Evolutionary conservation across 148 eudicot genomes (phyloP), one percentile per base, ranked within the genome.

Genomic region (Vaccinium myrtillus): DNA sequence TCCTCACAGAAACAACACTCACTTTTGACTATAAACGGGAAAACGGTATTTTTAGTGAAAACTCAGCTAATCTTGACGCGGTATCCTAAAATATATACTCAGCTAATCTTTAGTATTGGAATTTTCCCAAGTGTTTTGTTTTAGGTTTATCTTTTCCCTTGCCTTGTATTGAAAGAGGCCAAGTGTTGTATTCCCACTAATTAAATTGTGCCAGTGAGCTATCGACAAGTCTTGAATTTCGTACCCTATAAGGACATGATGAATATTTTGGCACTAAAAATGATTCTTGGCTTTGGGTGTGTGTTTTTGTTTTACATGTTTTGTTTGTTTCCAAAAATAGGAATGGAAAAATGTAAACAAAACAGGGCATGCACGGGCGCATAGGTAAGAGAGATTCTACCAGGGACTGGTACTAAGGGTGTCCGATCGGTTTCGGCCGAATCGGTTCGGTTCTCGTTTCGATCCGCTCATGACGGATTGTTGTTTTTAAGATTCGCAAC

Each of bases 141-240:
- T 73, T 18, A 73, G 77, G 77, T 73, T 30, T 73, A 36, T 73
- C 77, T 73, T 73, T 49, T 73, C 77, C 36, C n/a, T 73, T 36
- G 36, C 11, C 46, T 73, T 36, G 10, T 7, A 36, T 27, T 36
- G 77, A 39, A 73, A 36, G 77, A 73, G 21, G 75, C 21, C 75
- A 71, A 14, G 25, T 67, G 46, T 32, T 36, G 48, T 71, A 14
- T 5, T 32, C 75, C 75, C 19, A 25, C 21, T 13, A 6, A 30
- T 27, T 14, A 4, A 5, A 5, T 25, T 25, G 73, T 10, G n/a
- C 73, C 27, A 25, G 2, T 67, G 32, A 69, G 18, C 18, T 63
- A 63, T 63, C 14, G 70, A 63, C 70, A 63, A n/a, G 13, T 69
- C 16, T 27, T 27, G 74, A 69, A 27, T 12, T 7, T 12, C 27